phyloP scores from a whole-genome alignment of 1,284 basidiomycete species.

The Irpex rosettiformis region DNA sequence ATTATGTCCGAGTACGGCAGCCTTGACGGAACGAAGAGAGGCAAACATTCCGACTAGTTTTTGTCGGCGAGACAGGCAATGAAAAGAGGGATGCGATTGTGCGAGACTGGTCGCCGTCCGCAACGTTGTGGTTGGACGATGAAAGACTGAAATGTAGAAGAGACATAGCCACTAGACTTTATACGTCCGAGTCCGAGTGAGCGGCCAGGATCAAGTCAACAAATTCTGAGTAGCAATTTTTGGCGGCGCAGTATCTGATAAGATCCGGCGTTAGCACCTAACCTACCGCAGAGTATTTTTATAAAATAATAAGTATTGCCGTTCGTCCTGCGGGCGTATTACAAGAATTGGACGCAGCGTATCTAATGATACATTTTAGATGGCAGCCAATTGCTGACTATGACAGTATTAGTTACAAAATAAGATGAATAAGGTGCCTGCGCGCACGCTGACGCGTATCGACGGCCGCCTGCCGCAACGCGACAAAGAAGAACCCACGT shows the following conservation, averaged over 20 bases:
- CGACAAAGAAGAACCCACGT: not conserved
- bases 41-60: not conserved
- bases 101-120: not conserved
- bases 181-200: not conserved
- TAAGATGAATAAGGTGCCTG: not conserved
- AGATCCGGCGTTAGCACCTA: not conserved
- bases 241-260: not conserved
- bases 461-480: not conserved
- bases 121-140: not conserved
- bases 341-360: no score
- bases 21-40: constrained; percentile 13
- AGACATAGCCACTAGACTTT: not conserved
- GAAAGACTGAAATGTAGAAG: not conserved
- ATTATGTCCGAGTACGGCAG: constrained; percentile 28
- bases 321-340: no score
- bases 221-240: not conserved
- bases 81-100: not conserved
- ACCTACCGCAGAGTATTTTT: no score
- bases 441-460: not conserved
- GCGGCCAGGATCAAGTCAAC: not conserved
- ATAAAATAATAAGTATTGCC: no score
- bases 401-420: not conserved
- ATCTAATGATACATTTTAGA: not conserved
- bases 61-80: not conserved
- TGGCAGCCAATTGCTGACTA: not conserved